Conservation (phyloP, 2,329 filamentous ascomycete species). For the Ascochyta fabae region DNA sequence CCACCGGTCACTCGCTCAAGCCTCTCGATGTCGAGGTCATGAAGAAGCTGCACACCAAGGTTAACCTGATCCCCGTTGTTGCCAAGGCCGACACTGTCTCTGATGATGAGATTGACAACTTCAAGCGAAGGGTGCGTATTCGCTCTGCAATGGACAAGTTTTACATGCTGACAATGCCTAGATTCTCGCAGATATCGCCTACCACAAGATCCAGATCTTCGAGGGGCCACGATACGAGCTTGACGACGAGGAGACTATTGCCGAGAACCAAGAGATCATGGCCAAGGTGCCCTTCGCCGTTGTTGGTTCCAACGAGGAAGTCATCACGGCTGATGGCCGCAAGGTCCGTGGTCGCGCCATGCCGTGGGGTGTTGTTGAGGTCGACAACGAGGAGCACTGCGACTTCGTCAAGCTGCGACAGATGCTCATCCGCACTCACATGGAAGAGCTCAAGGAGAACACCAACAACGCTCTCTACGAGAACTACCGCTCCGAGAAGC, state of each 20-base stretch:
- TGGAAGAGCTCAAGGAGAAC: conserved; percentile 99
- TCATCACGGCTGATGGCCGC: conserved; percentile 87
- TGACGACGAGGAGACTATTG: conserved; percentile 98
- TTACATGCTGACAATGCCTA: conserved; percentile 50
- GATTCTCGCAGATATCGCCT: conserved; percentile 96
- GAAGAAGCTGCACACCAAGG: conserved; percentile 99
- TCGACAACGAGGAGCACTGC: conserved; percentile 99
- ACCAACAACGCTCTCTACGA: conserved; percentile 99
- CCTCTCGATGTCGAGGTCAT: conserved; percentile 99
- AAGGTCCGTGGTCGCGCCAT: conserved; percentile 96
- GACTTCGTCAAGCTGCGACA: conserved; percentile 99
- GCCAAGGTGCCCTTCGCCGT: conserved; percentile 99
- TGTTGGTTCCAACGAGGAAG: conserved; percentile 94
- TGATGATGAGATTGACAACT: conserved; percentile 90
- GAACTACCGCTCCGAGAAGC: conserved; percentile 99
- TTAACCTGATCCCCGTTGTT: conserved; percentile 99
- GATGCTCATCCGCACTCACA: conserved; percentile 99
- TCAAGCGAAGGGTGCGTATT: conserved; percentile 89
- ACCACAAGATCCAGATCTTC: conserved; percentile 98
- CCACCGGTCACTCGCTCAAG: conserved; percentile 97
- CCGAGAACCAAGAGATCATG: conserved; percentile 99
- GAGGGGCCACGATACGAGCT: conserved; percentile 98
- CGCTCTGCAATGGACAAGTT: background rate
- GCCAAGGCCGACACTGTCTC: conserved; percentile 98
- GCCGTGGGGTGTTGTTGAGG: conserved; percentile 98